phyloP scores from a whole-genome alignment of 164 flowering plant genomes.

The Paratinospora sagittata region DNA sequence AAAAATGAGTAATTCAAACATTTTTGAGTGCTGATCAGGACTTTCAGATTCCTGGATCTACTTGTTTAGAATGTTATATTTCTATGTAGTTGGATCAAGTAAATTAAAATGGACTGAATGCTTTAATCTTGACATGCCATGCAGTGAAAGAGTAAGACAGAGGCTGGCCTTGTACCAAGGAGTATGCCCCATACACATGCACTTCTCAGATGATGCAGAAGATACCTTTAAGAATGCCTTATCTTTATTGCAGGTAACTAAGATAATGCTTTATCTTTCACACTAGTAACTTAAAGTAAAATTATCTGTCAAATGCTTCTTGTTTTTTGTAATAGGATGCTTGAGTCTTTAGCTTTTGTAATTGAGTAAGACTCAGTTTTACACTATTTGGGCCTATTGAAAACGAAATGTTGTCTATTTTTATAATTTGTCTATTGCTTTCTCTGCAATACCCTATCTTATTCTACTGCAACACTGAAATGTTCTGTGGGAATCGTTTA shows the following conservation, averaged over 20 bases:
- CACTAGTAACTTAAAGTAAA: too few relatives aligned
- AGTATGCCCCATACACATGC: constrained; percentile 77
- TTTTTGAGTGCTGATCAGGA: too few relatives aligned
- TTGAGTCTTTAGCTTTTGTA: not conserved
- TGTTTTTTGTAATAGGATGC: not conserved
- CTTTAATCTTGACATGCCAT: constrained; percentile 13
- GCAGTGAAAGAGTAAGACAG: constrained; percentile 83
- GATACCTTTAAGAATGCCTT: constrained; percentile 66
- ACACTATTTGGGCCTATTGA: too few relatives aligned
- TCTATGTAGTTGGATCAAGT: not conserved
- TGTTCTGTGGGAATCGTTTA: too few relatives aligned
- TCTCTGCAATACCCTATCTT: too few relatives aligned
- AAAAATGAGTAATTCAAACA: too few relatives aligned
- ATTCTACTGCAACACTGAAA: too few relatives aligned
- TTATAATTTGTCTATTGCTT: too few relatives aligned
- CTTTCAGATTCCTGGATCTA: not conserved
- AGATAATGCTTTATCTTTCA: not conserved
- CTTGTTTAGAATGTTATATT: not conserved
- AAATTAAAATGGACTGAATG: constrained; percentile 2
- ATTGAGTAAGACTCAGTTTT: too few relatives aligned
- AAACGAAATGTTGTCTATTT: too few relatives aligned
- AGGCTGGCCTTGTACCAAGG: constrained; percentile 93
- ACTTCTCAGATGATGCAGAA: constrained; percentile 87
- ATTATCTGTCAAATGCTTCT: too few relatives aligned
- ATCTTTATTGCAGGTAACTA: constrained; percentile 53